Conservation (phyloP, 768 basidiomycete species). For the Mycena haematopus region DNA sequence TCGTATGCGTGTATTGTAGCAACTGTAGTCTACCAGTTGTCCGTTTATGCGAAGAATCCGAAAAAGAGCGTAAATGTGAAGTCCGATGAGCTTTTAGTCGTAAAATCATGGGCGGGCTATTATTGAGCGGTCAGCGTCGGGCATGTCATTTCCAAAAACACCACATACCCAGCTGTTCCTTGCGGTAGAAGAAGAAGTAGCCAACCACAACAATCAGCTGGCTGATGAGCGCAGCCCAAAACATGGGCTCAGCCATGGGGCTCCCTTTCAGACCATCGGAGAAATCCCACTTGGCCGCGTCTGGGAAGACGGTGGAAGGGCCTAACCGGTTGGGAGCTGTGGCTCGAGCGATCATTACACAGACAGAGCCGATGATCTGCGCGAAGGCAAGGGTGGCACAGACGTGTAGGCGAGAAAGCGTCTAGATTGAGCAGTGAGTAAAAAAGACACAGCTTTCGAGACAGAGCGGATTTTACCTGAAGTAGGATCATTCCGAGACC, state of each 20-base stretch:
- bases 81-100: conserved; percentile 27
- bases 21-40: conserved; percentile 29
- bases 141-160: conserved; percentile 4
- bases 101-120: conserved; percentile 48
- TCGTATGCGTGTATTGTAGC: conserved; percentile 19
- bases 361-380: conserved; percentile 87
- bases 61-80: conserved; percentile 21
- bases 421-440: conserved; percentile 44
- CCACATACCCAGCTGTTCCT: conserved; percentile 84
- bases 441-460: conserved; percentile 31
- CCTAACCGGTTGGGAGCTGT: conserved; percentile 91
- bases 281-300: conserved; percentile 91
- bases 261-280: conserved; percentile 72
- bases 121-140: conserved; percentile 4
- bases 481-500: conserved; percentile 91
- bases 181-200: conserved; percentile 97
- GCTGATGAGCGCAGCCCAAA: conserved; percentile 85
- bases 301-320: conserved; percentile 90
- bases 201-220: conserved; percentile 88
- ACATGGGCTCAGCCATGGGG: conserved; percentile 82
- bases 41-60: conserved; percentile 20
- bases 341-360: conserved; percentile 92
- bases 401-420: conserved; percentile 90
- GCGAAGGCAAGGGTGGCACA: conserved; percentile 92
- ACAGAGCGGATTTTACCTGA: conserved; percentile 51